Evolutionary conservation across 345 rosid species (phyloP), one percentile per base, ranked within the genome.

Genomic region (Durio zibethinus): DNA sequence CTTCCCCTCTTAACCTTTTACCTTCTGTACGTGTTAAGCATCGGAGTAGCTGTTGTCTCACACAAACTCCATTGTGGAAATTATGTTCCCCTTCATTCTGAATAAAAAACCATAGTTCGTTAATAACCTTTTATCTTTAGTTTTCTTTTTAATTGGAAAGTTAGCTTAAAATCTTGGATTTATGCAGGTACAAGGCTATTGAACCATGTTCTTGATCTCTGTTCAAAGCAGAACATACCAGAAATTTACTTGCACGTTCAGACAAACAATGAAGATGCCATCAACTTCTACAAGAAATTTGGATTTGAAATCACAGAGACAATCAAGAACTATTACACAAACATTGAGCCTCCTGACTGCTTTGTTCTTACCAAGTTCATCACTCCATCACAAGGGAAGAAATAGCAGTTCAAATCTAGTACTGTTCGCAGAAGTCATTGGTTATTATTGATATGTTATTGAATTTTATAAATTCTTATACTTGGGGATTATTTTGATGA

Each of bases 171-270:
- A 38, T 69, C 35, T 65, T 66, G 75, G 62, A 72, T 61, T 80
- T 79, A 42, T 81, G 85, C 93, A 95, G 99, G 99, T 67, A 88
- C 98, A 48, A 90, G 35, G 84, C 87, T 95, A 83, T 78, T 92
- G 87, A 93, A 92, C 80, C 97, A 95, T 80, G 97, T 89, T 79
- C 88, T 93, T 61, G 97, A 93, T 48, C 91, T 89, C 83, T 83
- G 91, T 81, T 76, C 83, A 71, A 92, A 88, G 90, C 92, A 89
- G 82, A 89, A 86, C 83, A 87, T 89, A 52, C 83, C 88, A 23
- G 97, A 93, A 86, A 82, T 95, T 81, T 95, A 93, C 89, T 90
- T 95, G 88, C 98, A 95, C 31, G 99, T 95, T 78, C 99, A 95
- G 87, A 93, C 96, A 43, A 92, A 95, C 88, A 93, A 95, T 67